phyloP scores from a whole-genome alignment of 176 grass and related monocot species.

The Tillandsia fasciculata region DNA sequence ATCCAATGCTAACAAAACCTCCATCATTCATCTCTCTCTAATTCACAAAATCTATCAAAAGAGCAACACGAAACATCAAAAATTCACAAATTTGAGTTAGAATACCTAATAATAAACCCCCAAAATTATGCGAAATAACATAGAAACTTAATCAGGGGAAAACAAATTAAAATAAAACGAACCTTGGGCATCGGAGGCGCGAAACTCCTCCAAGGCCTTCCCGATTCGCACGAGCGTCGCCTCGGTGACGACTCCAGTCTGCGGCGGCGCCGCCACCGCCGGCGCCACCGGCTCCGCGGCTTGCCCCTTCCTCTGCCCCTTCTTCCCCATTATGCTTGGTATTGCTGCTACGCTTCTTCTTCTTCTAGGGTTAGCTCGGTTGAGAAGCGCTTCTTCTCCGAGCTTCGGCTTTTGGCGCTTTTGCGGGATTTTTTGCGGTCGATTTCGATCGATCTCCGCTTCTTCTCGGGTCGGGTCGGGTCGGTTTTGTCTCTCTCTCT shows the following conservation, averaged over 20 bases:
- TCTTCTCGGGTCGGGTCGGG: no score
- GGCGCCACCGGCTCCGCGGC: not conserved
- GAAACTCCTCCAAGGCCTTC: slow-evolving; percentile 49
- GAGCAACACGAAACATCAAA: slow-evolving; percentile 3
- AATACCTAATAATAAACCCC: not conserved
- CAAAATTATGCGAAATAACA: not conserved
- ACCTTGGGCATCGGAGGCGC: slow-evolving; percentile 48
- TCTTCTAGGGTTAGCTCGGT: not conserved
- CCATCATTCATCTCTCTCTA: no score
- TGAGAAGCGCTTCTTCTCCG: not conserved
- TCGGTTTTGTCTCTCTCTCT: no score
- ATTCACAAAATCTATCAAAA: no score
- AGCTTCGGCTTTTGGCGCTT: not conserved
- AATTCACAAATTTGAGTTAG: not conserved
- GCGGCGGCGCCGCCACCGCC: not conserved
- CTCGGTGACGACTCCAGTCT: slow-evolving; percentile 24
- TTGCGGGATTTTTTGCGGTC: not conserved
- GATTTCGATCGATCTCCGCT: not conserved
- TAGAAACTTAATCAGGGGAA: not conserved
- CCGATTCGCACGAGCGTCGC: slow-evolving; percentile 26
- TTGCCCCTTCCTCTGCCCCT: slow-evolving; percentile 16
- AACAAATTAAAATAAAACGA: slow-evolving; percentile 9
- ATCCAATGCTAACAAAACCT: no score
- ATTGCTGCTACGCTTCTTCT: not conserved
- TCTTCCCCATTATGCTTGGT: slow-evolving; percentile 19